These are phyloP conservation scores for Hypoxylon sp. DNA, from an alignment of 2,329 filamentous ascomycete species.

Conservation along the genomic window DNA sequence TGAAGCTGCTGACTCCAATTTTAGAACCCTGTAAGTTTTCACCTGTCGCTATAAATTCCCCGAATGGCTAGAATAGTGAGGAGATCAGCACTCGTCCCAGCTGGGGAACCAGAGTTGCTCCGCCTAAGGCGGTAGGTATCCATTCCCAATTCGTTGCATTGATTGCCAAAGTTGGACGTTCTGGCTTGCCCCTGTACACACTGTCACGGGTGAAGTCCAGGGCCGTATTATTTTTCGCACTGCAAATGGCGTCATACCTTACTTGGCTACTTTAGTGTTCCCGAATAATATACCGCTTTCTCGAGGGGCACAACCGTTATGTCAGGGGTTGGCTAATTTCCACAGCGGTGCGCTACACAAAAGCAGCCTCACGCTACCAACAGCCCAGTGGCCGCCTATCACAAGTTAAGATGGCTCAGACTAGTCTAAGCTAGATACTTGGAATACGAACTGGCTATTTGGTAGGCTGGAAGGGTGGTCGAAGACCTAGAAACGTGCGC, in stretches of 20 bases:
- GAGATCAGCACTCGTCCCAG: conserved; percentile 33
- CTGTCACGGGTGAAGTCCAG: conserved; percentile 9
- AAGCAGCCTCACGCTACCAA: conserved; percentile 47
- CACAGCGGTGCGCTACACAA: conserved; percentile 47
- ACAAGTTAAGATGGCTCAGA: conserved; percentile 37
- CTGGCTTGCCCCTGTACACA: conserved; percentile 4
- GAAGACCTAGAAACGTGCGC: conserved; percentile 22
- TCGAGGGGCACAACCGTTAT: conserved; percentile 31
- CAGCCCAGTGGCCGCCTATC: conserved; percentile 45
- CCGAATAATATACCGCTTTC: conserved; percentile 29
- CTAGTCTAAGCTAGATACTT: conserved; percentile 18
- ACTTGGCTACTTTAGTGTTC: conserved; percentile 28
- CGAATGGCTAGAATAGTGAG: conserved; percentile 30
- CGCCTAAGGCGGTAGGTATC: conserved; percentile 10
- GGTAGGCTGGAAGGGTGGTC: conserved; percentile 12
- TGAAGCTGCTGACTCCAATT: conserved; percentile 38
- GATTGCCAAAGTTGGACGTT: conserved; percentile 27
- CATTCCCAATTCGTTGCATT: conserved; percentile 22
- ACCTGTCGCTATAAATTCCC: conserved; percentile 36
- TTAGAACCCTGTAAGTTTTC: conserved; percentile 47
- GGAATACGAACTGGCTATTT: conserved; percentile 13
- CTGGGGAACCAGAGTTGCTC: conserved; percentile 21
- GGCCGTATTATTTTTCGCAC: conserved; percentile 9
- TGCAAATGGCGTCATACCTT: conserved; percentile 36
- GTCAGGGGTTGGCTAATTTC: conserved; percentile 50